Evolutionary conservation across 2,329 filamentous ascomycete species (phyloP).

Genomic region (Alternaria sp.): DNA sequence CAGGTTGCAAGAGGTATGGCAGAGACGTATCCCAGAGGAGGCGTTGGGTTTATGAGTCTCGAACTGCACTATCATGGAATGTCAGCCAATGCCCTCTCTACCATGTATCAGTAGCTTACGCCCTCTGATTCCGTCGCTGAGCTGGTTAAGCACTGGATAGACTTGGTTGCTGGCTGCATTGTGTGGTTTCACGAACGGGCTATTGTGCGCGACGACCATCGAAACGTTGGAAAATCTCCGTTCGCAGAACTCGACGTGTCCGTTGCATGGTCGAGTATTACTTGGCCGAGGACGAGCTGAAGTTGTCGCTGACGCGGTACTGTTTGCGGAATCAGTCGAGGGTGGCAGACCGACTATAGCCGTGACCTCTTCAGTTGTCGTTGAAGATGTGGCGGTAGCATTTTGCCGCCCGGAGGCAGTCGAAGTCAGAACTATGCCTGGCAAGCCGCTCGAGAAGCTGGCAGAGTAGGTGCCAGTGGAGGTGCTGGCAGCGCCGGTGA

Average conservation of each 20-base stretch:
- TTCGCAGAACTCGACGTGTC: slow-evolving; percentile 46
- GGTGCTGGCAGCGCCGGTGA: background rate
- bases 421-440: slow-evolving; percentile 10
- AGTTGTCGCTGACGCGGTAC: slow-evolving; percentile 20
- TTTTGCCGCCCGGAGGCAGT: slow-evolving; percentile 21
- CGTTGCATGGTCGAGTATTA: slow-evolving; percentile 48
- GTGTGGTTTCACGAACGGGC: slow-evolving; percentile 39
- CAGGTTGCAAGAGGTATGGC: slow-evolving; percentile 84
- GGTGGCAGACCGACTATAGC: slow-evolving; percentile 29
- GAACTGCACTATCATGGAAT: slow-evolving; percentile 62
- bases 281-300: slow-evolving; percentile 23
- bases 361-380: slow-evolving; percentile 24
- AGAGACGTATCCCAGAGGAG: slow-evolving; percentile 70
- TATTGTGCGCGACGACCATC: slow-evolving; percentile 50
- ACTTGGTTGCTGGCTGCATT: slow-evolving; percentile 49
- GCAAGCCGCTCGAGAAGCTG: slow-evolving; percentile 2
- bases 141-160: slow-evolving; percentile 38
- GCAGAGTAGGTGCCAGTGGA: background rate
- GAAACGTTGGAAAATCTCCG: slow-evolving; percentile 48
- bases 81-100: slow-evolving; percentile 1
- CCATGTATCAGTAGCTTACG: slow-evolving; percentile 27
- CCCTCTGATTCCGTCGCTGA: slow-evolving; percentile 49
- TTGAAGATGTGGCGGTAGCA: slow-evolving; percentile 21
- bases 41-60: slow-evolving; percentile 65
- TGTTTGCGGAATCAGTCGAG: slow-evolving; percentile 19